phyloP scores from a whole-genome alignment of 73 alveolate species.

The Breviolum minutum region DNA sequence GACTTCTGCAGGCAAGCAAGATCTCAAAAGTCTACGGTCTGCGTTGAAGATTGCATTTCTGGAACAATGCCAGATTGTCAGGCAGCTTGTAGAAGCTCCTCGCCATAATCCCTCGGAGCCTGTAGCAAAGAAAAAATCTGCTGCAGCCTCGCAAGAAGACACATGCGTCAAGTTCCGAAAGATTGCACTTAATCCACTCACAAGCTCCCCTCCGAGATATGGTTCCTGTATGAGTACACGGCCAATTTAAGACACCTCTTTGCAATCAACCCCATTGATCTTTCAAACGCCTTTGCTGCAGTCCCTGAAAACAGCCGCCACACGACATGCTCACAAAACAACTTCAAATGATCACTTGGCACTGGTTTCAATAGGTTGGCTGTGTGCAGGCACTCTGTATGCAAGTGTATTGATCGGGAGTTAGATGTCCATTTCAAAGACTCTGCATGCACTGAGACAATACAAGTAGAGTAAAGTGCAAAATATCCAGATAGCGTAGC shows the following conservation, averaged over 20 bases:
- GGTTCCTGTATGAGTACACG: no score
- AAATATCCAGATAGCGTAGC: no score
- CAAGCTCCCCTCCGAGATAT: no score
- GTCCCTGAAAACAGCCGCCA: slow-evolving; percentile 55
- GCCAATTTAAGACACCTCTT: no score
- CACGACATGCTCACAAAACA: slow-evolving; percentile 25
- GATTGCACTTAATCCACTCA: no score
- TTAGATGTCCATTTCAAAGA: no score
- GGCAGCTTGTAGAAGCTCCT: neutral
- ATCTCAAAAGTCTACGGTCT: neutral
- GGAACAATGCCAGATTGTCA: neutral
- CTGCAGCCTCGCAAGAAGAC: slow-evolving; percentile 33
- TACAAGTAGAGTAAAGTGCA: no score
- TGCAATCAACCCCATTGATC: no score
- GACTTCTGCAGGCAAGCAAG: neutral
- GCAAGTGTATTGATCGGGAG: no score
- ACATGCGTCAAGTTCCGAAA: neutral
- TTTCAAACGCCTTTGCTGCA: slow-evolving; percentile 70
- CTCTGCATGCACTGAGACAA: no score
- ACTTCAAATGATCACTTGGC: neutral
- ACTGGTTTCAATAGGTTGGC: neutral
- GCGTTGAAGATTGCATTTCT: neutral
- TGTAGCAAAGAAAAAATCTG: neutral
- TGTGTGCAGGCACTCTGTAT: no score
- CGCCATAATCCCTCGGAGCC: slow-evolving; percentile 65